phyloP scores from a whole-genome alignment of 75 land plant genomes.

The Picea glauca region DNA sequence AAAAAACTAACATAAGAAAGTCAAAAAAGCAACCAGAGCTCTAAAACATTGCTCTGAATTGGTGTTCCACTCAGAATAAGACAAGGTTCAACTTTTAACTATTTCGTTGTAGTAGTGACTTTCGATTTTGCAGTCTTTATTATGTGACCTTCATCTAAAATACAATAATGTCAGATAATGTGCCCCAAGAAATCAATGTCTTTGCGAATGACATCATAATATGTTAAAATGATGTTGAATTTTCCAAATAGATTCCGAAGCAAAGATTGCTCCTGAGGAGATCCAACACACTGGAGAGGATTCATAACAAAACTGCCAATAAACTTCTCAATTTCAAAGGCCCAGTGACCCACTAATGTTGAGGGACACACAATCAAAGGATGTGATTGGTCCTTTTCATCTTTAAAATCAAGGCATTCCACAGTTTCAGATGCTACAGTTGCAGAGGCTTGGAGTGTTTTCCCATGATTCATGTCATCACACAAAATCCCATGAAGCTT shows the following conservation, averaged over 20 bases:
- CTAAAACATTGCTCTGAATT: constrained; percentile 95
- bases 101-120: constrained; percentile 21
- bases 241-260: constrained; percentile 48
- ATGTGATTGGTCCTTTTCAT: constrained; percentile 22
- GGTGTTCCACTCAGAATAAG: constrained; percentile 95
- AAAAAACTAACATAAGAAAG: constrained; percentile 97
- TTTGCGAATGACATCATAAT: constrained; percentile 92
- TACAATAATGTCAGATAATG: constrained; percentile 83
- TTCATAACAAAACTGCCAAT: constrained; percentile 60
- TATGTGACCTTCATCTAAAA: constrained; percentile 41
- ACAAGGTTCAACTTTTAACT: constrained; percentile 77
- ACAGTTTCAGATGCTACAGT: constrained; percentile 68
- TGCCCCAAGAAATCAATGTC: constrained; percentile 76
- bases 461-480: too few species aligned
- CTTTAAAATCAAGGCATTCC: constrained; percentile 41
- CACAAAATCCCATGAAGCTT: too few species aligned
- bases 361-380: constrained; percentile 92
- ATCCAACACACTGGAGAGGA: constrained; percentile 85
- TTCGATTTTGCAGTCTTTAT: too few species aligned
- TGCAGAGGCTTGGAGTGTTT: too few species aligned
- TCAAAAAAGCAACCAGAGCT: constrained; percentile 98
- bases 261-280: constrained; percentile 66
- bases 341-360: too few species aligned
- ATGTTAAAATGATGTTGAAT: constrained; percentile 79
- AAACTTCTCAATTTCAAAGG: constrained; percentile 41